phyloP scores from a whole-genome alignment of 805 yeast species.

The Peterozyma toletana region DNA sequence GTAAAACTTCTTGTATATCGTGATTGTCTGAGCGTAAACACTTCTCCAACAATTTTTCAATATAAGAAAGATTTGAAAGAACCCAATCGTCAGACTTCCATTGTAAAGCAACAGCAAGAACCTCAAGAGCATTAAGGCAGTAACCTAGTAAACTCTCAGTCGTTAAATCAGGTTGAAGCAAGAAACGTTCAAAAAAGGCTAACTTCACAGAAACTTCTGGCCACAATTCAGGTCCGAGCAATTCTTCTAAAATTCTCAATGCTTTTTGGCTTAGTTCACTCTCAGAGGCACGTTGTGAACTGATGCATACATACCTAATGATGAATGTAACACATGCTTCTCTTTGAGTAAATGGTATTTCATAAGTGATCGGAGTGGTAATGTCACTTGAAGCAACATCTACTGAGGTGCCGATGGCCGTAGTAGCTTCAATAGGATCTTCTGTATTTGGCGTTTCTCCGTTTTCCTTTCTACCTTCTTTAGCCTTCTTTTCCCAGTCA shows the following conservation, averaged over 20 bases:
- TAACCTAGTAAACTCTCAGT: slow-evolving; percentile 66
- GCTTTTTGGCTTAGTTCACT: slow-evolving; percentile 78
- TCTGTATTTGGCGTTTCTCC: slow-evolving; percentile 8
- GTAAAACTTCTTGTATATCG: slow-evolving; percentile 80
- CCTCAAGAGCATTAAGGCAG: slow-evolving; percentile 87
- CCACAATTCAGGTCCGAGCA: slow-evolving; percentile 75
- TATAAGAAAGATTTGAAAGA: slow-evolving; percentile 54
- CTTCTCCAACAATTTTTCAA: slow-evolving; percentile 72
- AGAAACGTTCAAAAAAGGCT: slow-evolving; percentile 80
- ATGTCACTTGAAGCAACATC: slow-evolving; percentile 26
- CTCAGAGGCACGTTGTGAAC: slow-evolving; percentile 79
- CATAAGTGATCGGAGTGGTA: slow-evolving; percentile 41
- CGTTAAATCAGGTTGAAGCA: slow-evolving; percentile 69
- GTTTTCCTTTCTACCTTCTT: slow-evolving; percentile 11
- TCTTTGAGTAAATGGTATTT: slow-evolving; percentile 69
- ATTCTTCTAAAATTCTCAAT: slow-evolving; percentile 63
- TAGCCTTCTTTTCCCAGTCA: slow-evolving; percentile 70
- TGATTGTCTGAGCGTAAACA: slow-evolving; percentile 77
- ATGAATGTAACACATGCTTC: slow-evolving; percentile 89
- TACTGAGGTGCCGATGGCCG: neutral
- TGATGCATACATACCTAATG: slow-evolving; percentile 80
- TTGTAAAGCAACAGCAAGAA: slow-evolving; percentile 72
- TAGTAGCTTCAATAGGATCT: slow-evolving; percentile 14
- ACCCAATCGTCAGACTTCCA: slow-evolving; percentile 80
- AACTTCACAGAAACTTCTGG: slow-evolving; percentile 83